Conservation (phyloP, 2,329 filamentous ascomycete genomes). For the Triangularia verruculosa region DNA sequence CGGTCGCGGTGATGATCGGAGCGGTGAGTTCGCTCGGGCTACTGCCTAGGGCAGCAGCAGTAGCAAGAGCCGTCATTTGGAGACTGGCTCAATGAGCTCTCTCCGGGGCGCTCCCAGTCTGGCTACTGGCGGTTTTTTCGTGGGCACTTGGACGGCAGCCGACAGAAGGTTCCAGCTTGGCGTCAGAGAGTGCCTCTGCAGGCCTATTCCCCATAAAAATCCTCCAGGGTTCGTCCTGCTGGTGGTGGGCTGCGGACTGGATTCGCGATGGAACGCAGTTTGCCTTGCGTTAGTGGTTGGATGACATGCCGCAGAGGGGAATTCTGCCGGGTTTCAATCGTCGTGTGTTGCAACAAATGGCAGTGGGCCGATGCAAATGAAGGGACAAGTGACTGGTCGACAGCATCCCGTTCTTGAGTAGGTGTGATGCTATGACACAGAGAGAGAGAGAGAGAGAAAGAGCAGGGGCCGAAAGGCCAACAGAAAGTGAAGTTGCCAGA, state of each 20-base stretch:
- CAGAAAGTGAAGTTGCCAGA: conserved; percentile 2
- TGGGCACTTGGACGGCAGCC: background rate
- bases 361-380: conserved; percentile 13
- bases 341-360: conserved; percentile 19
- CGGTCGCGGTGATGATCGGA: conserved; percentile 15
- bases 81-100: conserved; percentile 7
- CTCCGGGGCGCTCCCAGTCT: background rate
- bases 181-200: conserved; percentile 3
- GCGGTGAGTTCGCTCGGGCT: conserved; percentile 14
- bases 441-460: background rate
- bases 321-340: conserved; percentile 9
- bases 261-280: background rate
- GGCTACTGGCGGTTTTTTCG: background rate
- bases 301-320: conserved; percentile 9
- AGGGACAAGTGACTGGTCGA: background rate
- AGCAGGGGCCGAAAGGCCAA: conserved; percentile 3
- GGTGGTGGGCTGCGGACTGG: background rate
- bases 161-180: conserved; percentile 5
- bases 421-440: background rate
- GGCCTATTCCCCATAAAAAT: conserved; percentile 1
- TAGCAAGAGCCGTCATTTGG: conserved; percentile 27
- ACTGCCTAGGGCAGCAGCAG: conserved; percentile 28
- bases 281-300: conserved; percentile 7
- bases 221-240: background rate
- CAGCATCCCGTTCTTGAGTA: background rate